Conservation (phyloP, 345 rosid species). For the Balakata baccata region DNA sequence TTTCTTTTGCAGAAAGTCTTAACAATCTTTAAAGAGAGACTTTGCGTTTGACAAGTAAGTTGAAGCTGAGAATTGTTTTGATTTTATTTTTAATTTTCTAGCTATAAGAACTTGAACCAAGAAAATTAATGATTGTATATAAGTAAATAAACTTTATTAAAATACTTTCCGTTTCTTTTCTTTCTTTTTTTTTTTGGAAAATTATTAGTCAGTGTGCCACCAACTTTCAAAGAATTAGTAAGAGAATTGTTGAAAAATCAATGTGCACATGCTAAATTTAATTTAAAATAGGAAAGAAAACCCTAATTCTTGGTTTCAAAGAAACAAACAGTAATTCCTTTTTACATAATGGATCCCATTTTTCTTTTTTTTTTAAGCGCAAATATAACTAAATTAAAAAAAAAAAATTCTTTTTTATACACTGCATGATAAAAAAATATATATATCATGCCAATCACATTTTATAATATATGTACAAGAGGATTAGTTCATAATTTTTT, state of each 20-base stretch:
- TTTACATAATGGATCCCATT: too few species aligned
- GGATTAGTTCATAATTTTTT: too few species aligned
- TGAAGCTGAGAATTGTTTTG: background rate
- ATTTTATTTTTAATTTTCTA: background rate
- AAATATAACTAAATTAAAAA: too few species aligned
- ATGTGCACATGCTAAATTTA: slow-evolving; percentile 9
- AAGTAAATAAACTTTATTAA: background rate
- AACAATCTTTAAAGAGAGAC: background rate
- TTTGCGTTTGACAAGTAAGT: slow-evolving; percentile 13
- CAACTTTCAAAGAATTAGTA: background rate
- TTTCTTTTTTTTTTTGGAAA: background rate
- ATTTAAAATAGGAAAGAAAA: background rate
- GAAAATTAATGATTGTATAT: too few species aligned
- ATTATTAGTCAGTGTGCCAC: background rate
- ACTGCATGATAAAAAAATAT: too few species aligned
- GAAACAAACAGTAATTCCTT: background rate
- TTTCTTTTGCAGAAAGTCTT: background rate
- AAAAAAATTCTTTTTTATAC: too few species aligned
- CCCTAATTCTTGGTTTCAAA: background rate
- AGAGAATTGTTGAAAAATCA: slow-evolving; percentile 8
- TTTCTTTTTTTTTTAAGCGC: background rate
- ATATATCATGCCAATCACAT: too few species aligned
- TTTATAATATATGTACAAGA: too few species aligned
- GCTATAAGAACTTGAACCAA: background rate
- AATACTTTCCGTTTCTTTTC: too few species aligned